phyloP scores from a whole-genome alignment of 768 basidiomycete genomes.

The Lanmaoa rubissima region DNA sequence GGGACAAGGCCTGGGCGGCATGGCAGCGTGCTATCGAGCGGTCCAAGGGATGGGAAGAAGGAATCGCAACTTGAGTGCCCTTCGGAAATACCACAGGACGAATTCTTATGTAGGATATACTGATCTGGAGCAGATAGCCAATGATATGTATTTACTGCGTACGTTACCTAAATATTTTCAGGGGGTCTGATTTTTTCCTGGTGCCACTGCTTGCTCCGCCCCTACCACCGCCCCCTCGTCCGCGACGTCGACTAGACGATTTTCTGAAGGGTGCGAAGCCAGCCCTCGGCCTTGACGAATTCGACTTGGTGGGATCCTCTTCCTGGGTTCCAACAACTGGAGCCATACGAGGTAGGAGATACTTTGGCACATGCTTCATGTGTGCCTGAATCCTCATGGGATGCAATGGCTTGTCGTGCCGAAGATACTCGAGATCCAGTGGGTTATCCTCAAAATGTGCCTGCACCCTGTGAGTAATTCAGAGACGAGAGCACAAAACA shows the following conservation, averaged over 20 bases:
- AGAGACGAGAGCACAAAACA: not conserved
- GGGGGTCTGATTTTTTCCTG: conserved; percentile 76
- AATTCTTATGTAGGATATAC: not conserved
- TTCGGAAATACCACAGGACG: not conserved
- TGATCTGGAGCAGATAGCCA: not conserved
- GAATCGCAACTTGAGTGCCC: conserved; percentile 30
- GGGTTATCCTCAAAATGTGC: conserved; percentile 99
- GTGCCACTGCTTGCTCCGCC: conserved; percentile 36
- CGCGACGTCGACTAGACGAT: conserved; percentile 42
- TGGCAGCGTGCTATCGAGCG: conserved; percentile 92
- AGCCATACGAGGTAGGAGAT: conserved; percentile 79
- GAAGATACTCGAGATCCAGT: conserved; percentile 84
- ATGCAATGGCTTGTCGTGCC: conserved; percentile 93
- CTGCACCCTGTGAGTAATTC: conserved; percentile 40
- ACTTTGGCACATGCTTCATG: conserved; percentile 94
- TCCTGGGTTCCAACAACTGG: conserved; percentile 41
- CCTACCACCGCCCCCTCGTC: conserved; percentile 50
- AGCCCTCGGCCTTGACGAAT: conserved; percentile 30
- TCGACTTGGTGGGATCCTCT: conserved; percentile 13
- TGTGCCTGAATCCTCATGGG: conserved; percentile 88
- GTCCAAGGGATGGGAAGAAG: conserved; percentile 78
- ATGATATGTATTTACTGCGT: not conserved
- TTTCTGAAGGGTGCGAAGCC: conserved; percentile 79
- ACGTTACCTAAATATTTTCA: conserved; percentile 65
- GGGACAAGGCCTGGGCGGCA: conserved; percentile 65